Percentiles rank a stretch among this genome's conserved stretches.
Conservation (phyloP, 768 basidiomycete genomes). For the Royoungia palumana region DNA sequence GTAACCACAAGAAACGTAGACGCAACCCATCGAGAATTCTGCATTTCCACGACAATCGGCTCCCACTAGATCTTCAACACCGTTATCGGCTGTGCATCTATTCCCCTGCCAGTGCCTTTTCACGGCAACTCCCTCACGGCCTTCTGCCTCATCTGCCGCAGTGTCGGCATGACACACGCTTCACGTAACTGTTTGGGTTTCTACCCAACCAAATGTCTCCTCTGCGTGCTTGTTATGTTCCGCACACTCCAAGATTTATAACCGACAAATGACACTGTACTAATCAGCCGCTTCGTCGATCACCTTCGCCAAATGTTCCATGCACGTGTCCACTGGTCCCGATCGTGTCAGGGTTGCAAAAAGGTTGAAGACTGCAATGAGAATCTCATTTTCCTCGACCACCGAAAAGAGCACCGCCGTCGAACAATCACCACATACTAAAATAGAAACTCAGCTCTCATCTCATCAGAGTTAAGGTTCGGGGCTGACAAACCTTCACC, state of each 20-base stretch:
- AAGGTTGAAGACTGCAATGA: neutral
- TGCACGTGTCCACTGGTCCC: neutral
- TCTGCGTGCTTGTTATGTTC: too few relatives aligned
- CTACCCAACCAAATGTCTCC: neutral
- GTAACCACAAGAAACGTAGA: slow-evolving; percentile 1
- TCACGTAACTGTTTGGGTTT: neutral
- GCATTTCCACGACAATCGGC: slow-evolving; percentile 20
- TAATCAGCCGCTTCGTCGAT: too few relatives aligned
- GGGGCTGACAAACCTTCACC: slow-evolving; percentile 9
- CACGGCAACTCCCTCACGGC: neutral
- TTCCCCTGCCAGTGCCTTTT: neutral
- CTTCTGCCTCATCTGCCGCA: neutral
- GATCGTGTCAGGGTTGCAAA: neutral
- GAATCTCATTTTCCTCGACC: neutral
- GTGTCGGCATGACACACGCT: neutral
- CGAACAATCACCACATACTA: neutral
- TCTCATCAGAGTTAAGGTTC: slow-evolving; percentile 14
- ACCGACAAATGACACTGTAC: too few relatives aligned
- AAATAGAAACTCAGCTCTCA: neutral
- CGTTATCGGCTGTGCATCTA: neutral
- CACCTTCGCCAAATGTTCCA: neutral
- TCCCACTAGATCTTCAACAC: neutral
- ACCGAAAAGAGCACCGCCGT: neutral
- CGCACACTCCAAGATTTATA: too few relatives aligned
- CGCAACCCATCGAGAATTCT: neutral